phyloP scores from a whole-genome alignment of 768 basidiomycete genomes.

The Trametes villosa region DNA sequence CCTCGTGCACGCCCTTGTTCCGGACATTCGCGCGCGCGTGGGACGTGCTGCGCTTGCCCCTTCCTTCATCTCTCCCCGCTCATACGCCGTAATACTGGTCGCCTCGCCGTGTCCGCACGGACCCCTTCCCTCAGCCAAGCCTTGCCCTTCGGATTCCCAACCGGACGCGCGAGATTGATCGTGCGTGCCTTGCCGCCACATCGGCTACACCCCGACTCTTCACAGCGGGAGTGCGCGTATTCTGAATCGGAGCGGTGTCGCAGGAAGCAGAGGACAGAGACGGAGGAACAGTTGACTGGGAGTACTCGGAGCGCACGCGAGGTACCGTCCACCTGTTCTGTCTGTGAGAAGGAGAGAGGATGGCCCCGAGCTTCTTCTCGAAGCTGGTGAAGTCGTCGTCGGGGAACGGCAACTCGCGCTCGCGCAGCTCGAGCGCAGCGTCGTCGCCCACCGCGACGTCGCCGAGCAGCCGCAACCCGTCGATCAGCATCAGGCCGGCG shows the following conservation, averaged over 20 bases:
- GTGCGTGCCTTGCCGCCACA: slow-evolving; percentile 18
- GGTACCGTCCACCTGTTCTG: not conserved
- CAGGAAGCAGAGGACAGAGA: not conserved
- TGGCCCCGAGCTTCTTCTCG: slow-evolving; percentile 36
- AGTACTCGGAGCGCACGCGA: not conserved
- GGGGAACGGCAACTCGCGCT: slow-evolving; percentile 21
- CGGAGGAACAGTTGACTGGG: not conserved
- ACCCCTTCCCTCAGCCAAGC: slow-evolving; percentile 23
- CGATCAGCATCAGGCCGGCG: slow-evolving; percentile 19
- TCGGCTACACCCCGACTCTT: not conserved
- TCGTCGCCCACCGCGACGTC: slow-evolving; percentile 23
- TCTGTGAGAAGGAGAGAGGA: slow-evolving; percentile 3
- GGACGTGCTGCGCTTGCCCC: not conserved
- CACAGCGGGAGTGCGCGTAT: not conserved
- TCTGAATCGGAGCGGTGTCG: not conserved
- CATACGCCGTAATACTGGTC: not conserved
- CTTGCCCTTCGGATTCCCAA: slow-evolving; percentile 12
- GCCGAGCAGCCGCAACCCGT: slow-evolving; percentile 22
- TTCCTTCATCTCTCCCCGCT: not conserved
- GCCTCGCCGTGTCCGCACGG: slow-evolving; percentile 12
- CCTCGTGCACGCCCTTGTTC: not conserved
- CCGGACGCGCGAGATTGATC: slow-evolving; percentile 33
- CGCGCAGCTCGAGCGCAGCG: slow-evolving; percentile 19
- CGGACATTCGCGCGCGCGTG: too few relatives aligned
- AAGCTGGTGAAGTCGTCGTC: slow-evolving; percentile 32